Conservation (phyloP, 2,329 filamentous ascomycete species). For the Scedosporium aurantiacum region DNA sequence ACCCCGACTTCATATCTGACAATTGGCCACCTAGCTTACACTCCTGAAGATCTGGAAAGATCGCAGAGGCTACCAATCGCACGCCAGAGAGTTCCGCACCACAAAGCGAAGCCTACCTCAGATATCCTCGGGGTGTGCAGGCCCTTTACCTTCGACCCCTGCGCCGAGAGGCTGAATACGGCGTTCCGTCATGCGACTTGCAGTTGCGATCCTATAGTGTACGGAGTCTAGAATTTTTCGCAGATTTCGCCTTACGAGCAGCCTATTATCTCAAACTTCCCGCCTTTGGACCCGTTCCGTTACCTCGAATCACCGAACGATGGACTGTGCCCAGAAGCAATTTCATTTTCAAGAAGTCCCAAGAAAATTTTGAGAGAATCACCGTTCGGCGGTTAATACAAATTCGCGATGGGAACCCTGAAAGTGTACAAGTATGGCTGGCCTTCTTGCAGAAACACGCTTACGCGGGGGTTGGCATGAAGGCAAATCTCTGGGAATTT, state of each 20-base stretch:
- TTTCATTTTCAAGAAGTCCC: slow-evolving; percentile 94
- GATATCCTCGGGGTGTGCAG: slow-evolving; percentile 41
- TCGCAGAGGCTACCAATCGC: not conserved
- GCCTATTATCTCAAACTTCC: slow-evolving; percentile 89
- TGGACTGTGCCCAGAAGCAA: slow-evolving; percentile 86
- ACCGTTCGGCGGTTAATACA: slow-evolving; percentile 80
- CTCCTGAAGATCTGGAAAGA: not conserved
- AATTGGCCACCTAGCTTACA: not conserved
- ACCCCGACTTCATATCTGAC: too few relatives aligned
- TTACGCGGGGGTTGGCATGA: slow-evolving; percentile 96
- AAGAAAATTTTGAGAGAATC: slow-evolving; percentile 94
- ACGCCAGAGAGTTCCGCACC: not conserved
- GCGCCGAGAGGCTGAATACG: slow-evolving; percentile 60
- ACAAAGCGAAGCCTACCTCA: not conserved
- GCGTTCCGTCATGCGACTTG: slow-evolving; percentile 77
- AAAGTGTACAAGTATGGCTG: slow-evolving; percentile 83
- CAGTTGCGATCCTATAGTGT: slow-evolving; percentile 86
- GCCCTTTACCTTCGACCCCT: slow-evolving; percentile 79
- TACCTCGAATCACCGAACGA: slow-evolving; percentile 77
- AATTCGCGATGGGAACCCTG: slow-evolving; percentile 82
- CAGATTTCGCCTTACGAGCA: slow-evolving; percentile 86
- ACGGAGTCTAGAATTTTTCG: slow-evolving; percentile 85
- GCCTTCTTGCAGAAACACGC: slow-evolving; percentile 86
- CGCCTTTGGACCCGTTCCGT: slow-evolving; percentile 71
- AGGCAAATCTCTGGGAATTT: slow-evolving; percentile 93